Evolutionary conservation across 306 rosid genomes (phyloP).

Genomic region (Dalbergia cultrata): DNA sequence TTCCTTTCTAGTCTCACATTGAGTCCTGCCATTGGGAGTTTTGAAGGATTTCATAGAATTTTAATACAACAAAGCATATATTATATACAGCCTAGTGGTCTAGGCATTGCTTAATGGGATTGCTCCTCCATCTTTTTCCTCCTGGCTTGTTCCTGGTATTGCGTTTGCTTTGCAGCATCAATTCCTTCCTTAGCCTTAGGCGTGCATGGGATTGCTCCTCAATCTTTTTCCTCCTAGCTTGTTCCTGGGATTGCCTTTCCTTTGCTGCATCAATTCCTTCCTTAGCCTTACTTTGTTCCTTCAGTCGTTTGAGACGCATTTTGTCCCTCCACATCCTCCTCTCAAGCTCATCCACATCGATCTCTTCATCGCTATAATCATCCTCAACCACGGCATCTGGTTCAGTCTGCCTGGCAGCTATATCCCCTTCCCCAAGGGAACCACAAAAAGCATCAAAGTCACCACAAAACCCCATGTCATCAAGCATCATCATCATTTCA

Average conservation of each 20-base stretch:
- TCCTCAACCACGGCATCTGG: constrained; percentile 65
- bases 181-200: constrained; percentile 54
- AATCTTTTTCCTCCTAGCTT: constrained; percentile 91
- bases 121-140: constrained; percentile 73
- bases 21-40: no score
- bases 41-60: no score
- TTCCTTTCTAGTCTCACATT: no score
- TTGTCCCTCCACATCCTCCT: constrained; percentile 82
- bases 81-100: no score
- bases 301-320: constrained; percentile 66
- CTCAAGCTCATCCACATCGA: constrained; percentile 76
- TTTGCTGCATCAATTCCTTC: constrained; percentile 61
- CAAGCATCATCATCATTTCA: constrained; percentile 70
- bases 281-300: constrained; percentile 68
- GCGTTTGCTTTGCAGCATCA: constrained; percentile 68
- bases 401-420: constrained; percentile 50
- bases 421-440: constrained; percentile 61
- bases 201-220: no score
- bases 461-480: constrained; percentile 67
- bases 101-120: no score
- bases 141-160: constrained; percentile 85
- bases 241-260: constrained; percentile 80
- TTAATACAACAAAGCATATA: no score
- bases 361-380: constrained; percentile 73
- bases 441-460: constrained; percentile 68